A percentile compares a stretch with the other conserved stretches of the same genome.
Evolutionary conservation across 805 yeast species (phyloP).

Genomic region (Metschnikowia borealis): DNA sequence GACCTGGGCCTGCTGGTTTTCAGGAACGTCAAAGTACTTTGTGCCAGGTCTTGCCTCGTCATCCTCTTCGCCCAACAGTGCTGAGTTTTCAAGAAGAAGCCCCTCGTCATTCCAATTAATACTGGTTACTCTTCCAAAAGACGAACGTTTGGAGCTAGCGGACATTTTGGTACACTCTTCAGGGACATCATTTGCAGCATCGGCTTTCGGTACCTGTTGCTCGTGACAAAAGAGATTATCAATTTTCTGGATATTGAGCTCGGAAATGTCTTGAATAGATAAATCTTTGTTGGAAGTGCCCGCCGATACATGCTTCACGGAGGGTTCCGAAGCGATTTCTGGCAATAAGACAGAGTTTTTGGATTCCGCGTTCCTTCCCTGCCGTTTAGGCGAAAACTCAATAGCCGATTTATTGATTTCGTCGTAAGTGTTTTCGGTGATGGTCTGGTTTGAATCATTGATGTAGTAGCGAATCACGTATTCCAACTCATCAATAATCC

Average conservation of each 20-base stretch:
- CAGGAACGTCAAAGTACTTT: slow-evolving; percentile 23
- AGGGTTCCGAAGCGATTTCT: neutral
- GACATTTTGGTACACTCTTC: slow-evolving; percentile 11
- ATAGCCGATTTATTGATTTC: slow-evolving; percentile 7
- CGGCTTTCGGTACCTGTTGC: slow-evolving; percentile 4
- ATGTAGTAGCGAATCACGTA: slow-evolving; percentile 45
- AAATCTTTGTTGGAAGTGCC: slow-evolving; percentile 12
- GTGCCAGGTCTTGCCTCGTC: slow-evolving; percentile 12
- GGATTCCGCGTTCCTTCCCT: neutral
- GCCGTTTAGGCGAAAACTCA: slow-evolving; percentile 6
- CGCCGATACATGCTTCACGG: neutral
- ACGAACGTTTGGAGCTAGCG: slow-evolving; percentile 9
- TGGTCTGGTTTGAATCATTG: slow-evolving; percentile 10
- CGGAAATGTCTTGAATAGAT: slow-evolving; percentile 37
- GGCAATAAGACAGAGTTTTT: neutral
- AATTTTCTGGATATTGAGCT: slow-evolving; percentile 35
- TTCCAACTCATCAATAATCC: slow-evolving; percentile 68
- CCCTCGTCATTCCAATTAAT: slow-evolving; percentile 42
- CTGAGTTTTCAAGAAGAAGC: slow-evolving; percentile 27
- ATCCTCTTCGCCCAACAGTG: slow-evolving; percentile 9
- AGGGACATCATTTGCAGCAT: slow-evolving; percentile 3
- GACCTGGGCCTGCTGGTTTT: neutral
- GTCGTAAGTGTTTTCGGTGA: slow-evolving; percentile 9
- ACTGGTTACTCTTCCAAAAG: slow-evolving; percentile 28
- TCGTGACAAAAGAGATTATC: slow-evolving; percentile 34